A percentile compares a stretch with the other conserved stretches of the same genome.
Conservation (phyloP, 805 yeast species). For the Myxozyma geophila region DNA sequence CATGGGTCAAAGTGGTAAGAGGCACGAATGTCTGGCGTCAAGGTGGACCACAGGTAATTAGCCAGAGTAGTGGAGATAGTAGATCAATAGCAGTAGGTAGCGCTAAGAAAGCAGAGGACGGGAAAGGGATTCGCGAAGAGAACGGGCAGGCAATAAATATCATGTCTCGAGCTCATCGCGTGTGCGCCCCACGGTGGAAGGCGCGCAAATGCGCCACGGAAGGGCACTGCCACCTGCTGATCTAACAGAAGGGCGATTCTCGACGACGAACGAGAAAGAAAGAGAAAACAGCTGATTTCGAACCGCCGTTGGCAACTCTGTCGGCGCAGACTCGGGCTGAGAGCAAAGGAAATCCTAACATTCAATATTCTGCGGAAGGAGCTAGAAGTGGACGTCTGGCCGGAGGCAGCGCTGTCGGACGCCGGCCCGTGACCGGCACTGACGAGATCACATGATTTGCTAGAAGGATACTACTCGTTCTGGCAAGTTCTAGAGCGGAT, state of each 20-base stretch:
- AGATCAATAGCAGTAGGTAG: neutral
- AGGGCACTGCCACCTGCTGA: neutral
- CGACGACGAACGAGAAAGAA: too few species aligned
- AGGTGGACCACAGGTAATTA: neutral
- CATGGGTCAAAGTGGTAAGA: slow-evolving; percentile 4
- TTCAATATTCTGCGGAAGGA: neutral
- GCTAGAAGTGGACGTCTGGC: neutral
- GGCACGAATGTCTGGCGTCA: neutral
- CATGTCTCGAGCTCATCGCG: neutral
- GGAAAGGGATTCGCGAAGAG: neutral
- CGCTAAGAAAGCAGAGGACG: neutral
- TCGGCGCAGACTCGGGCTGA: neutral
- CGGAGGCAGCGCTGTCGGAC: neutral
- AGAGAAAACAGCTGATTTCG: neutral
- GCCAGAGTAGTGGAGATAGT: neutral
- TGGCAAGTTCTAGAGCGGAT: slow-evolving; percentile 6
- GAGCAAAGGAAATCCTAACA: neutral
- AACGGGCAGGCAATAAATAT: neutral
- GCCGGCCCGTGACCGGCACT: neutral
- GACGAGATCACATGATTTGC: neutral
- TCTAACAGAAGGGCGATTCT: neutral
- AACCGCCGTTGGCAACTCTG: neutral
- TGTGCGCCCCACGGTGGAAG: slow-evolving; percentile 1
- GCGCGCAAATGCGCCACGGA: neutral
- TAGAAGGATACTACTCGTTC: neutral